These are phyloP conservation scores for Pouteria glomerata DNA, from an alignment of 148 eudicot species.

Conservation along the genomic window DNA sequence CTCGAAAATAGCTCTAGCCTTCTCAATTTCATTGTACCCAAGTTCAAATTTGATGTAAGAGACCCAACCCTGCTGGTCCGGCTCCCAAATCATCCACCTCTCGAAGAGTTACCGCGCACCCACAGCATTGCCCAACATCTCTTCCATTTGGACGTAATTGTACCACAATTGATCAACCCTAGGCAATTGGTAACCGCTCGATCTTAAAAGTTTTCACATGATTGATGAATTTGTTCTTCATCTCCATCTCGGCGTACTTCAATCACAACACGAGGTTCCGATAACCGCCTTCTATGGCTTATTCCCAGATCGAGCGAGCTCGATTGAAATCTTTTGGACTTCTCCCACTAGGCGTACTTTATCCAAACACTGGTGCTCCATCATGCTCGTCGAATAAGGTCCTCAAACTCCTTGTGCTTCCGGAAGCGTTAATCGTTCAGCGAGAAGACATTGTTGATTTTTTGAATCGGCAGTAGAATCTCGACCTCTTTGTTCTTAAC, in stretches of 20 bases:
- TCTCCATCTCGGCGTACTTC: slow-evolving; percentile 79
- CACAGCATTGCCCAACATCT: too few relatives aligned
- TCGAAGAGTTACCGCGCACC: too few relatives aligned
- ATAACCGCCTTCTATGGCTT: slow-evolving; percentile 69
- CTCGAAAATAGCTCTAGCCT: too few relatives aligned
- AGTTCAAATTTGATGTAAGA: too few relatives aligned
- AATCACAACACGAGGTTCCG: slow-evolving; percentile 69
- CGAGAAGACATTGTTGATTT: slow-evolving; percentile 75
- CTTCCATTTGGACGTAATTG: too few relatives aligned
- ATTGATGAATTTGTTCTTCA: too few relatives aligned
- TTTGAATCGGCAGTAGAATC: slow-evolving; percentile 89
- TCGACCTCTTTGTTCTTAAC: slow-evolving; percentile 95
- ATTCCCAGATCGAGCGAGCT: slow-evolving; percentile 82
- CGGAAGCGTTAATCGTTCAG: slow-evolving; percentile 79
- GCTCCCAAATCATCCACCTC: too few relatives aligned
- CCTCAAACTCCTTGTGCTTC: slow-evolving; percentile 84
- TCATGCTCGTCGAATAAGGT: slow-evolving; percentile 65
- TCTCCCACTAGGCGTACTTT: slow-evolving; percentile 94
- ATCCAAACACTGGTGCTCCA: slow-evolving; percentile 86
- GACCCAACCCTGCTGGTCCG: too few relatives aligned
- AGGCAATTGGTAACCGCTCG: too few relatives aligned
- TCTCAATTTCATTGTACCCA: too few relatives aligned
- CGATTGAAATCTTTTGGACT: slow-evolving; percentile 68
- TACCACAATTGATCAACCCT: too few relatives aligned
- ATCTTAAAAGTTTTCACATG: too few relatives aligned